Evolutionary conservation across 306 rosid genomes (phyloP).

Genomic region (Sicyos baderoa): DNA sequence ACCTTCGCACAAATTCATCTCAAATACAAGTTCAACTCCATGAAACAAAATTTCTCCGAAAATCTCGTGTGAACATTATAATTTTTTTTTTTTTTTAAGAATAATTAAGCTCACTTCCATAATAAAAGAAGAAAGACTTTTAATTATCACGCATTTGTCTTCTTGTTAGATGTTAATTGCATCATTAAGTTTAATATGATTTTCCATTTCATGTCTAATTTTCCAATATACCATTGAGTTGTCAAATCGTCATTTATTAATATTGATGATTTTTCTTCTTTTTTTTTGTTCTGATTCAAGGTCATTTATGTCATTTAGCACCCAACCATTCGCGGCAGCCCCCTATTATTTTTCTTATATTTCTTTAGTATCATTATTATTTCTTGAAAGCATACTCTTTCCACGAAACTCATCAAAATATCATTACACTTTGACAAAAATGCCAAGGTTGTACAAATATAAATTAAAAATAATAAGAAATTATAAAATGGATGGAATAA

Average conservation of each 20-base stretch:
- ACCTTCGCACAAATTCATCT: too few species aligned
- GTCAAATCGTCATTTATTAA: conserved; percentile 5
- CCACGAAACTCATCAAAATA: neutral
- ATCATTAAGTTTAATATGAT: neutral
- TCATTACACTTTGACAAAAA: neutral
- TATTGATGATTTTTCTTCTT: too few species aligned
- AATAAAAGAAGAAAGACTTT: too few species aligned
- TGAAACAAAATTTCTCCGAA: too few species aligned
- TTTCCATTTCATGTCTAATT: neutral
- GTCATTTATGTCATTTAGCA: conserved; percentile 14
- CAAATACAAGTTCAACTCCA: too few species aligned
- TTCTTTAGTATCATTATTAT: neutral
- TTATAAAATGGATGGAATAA: too few species aligned
- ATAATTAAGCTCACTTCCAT: too few species aligned
- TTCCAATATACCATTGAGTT: neutral
- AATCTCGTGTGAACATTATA: too few species aligned
- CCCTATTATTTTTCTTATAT: neutral
- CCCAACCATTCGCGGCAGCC: neutral
- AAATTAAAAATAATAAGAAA: neutral
- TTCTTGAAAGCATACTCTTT: neutral
- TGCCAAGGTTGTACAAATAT: neutral
- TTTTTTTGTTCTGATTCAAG: neutral
- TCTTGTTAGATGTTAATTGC: neutral
- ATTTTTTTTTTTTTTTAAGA: too few species aligned
- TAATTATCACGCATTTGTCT: neutral